Conservation (phyloP, 148 eudicot genomes). For the Fagopyrum tataricum region DNA sequence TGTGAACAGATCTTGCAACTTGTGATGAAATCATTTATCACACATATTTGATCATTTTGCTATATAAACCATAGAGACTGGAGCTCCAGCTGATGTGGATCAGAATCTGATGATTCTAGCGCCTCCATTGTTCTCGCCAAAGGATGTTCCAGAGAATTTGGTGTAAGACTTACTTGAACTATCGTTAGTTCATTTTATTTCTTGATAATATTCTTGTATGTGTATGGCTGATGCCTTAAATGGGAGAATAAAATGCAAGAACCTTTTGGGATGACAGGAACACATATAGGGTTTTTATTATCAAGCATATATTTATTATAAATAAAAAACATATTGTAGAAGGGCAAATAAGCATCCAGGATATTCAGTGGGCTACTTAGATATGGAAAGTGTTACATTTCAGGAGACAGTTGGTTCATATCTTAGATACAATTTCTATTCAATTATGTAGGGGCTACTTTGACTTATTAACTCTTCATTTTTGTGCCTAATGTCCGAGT, state of each 20-base stretch:
- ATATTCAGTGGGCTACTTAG: not conserved
- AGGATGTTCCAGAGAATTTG: constrained; percentile 68
- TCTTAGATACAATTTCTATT: not conserved
- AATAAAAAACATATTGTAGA: not conserved
- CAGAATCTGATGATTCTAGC: constrained; percentile 66
- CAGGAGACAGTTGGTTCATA: not conserved
- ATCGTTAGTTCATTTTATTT: not conserved
- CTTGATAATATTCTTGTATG: not conserved
- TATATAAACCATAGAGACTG: constrained; percentile 34
- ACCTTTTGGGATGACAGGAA: not conserved
- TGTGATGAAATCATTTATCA: not conserved
- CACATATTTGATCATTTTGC: constrained; percentile 10
- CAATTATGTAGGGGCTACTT: not conserved
- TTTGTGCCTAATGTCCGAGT: not conserved
- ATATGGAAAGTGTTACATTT: not conserved
- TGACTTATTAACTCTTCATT: not conserved
- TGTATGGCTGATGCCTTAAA: not conserved
- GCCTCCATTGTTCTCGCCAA: constrained; percentile 72
- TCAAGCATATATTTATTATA: not conserved
- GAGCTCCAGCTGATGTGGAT: constrained; percentile 44
- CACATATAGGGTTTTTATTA: not conserved
- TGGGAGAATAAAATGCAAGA: not conserved
- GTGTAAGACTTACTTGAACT: constrained; percentile 45
- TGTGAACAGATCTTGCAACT: constrained; percentile 9
- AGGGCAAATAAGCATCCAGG: not conserved